A percentile compares a stretch with the other conserved stretches of the same genome.
Evolutionary conservation across 2,329 filamentous ascomycete species (phyloP).

Genomic region (Aspergillus uvarum): DNA sequence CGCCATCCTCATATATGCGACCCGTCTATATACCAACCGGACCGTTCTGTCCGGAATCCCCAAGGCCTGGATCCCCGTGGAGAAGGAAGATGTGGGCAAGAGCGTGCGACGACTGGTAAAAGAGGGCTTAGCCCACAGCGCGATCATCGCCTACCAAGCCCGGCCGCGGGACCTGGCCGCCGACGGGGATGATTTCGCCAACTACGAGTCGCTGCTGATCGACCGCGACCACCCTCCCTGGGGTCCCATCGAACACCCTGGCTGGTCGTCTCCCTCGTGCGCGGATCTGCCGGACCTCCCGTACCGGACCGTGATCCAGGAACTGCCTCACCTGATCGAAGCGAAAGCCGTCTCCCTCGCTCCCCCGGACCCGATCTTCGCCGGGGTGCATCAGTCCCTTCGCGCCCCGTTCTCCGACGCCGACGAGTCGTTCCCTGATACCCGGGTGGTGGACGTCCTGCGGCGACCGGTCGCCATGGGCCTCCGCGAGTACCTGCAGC

Average conservation of each 20-base stretch:
- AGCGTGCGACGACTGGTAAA: constrained; percentile 74
- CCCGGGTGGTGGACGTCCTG: constrained; percentile 68
- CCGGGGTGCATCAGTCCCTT: constrained; percentile 39
- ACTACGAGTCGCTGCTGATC: constrained; percentile 33
- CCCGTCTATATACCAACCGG: constrained; percentile 83
- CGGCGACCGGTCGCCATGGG: constrained; percentile 70
- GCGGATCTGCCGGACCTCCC: constrained; percentile 76
- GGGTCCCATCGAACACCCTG: constrained; percentile 81
- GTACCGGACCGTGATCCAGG: constrained; percentile 75
- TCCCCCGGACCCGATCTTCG: constrained; percentile 53
- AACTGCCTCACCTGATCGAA: constrained; percentile 87
- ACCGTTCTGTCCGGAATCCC: constrained; percentile 79
- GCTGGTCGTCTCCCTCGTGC: constrained; percentile 81
- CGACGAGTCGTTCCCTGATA: constrained; percentile 55
- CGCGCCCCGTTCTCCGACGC: constrained; percentile 32
- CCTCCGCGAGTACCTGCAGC: constrained; percentile 73
- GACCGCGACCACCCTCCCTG: constrained; percentile 59
- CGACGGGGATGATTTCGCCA: constrained; percentile 32
- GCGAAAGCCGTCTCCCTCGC: constrained; percentile 88
- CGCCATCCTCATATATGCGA: constrained; percentile 73
- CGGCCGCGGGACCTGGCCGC: constrained; percentile 61
- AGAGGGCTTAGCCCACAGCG: constrained; percentile 71
- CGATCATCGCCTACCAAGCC: constrained; percentile 75
- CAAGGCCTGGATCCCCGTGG: constrained; percentile 80
- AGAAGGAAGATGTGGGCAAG: constrained; percentile 76